phyloP scores from a whole-genome alignment of 208 protist species.

The Porcisia hertigi region DNA sequence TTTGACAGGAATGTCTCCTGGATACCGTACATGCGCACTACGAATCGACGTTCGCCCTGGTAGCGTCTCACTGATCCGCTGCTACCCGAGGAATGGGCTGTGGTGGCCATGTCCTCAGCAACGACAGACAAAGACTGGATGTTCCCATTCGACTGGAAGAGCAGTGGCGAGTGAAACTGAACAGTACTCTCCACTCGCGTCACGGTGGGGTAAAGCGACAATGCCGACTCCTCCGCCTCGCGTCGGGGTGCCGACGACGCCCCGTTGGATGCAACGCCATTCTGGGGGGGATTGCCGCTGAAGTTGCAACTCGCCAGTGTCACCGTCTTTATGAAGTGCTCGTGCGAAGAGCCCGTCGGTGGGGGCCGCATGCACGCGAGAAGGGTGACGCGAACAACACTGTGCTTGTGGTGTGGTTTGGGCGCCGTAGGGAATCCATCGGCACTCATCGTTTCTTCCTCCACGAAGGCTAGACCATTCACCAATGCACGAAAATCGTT shows the following conservation, averaged over 20 bases:
- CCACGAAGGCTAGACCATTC: conserved; percentile 38
- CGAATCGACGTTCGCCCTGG: conserved; percentile 35
- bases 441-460: conserved; percentile 20
- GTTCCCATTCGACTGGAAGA: conserved; percentile 30
- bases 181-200: conserved; percentile 13
- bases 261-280: not conserved
- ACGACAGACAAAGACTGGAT: conserved; percentile 39
- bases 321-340: conserved; percentile 16
- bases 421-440: conserved; percentile 1
- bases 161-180: conserved; percentile 29
- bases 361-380: conserved; percentile 18
- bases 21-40: conserved; percentile 48
- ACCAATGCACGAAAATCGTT: conserved; percentile 43
- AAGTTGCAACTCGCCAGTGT: conserved; percentile 51
- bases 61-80: conserved; percentile 38
- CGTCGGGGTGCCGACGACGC: not conserved
- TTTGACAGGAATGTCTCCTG: conserved; percentile 56
- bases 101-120: conserved; percentile 32
- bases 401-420: conserved; percentile 15
- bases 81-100: conserved; percentile 25
- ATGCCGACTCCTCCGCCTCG: not conserved
- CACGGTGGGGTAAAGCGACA: not conserved
- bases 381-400: conserved; percentile 39
- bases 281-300: not conserved
- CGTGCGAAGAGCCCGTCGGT: not conserved